These are phyloP conservation scores for Aureobasidium pullulans DNA, from an alignment of 2,329 filamentous ascomycete genomes.

Conservation along the genomic window DNA sequence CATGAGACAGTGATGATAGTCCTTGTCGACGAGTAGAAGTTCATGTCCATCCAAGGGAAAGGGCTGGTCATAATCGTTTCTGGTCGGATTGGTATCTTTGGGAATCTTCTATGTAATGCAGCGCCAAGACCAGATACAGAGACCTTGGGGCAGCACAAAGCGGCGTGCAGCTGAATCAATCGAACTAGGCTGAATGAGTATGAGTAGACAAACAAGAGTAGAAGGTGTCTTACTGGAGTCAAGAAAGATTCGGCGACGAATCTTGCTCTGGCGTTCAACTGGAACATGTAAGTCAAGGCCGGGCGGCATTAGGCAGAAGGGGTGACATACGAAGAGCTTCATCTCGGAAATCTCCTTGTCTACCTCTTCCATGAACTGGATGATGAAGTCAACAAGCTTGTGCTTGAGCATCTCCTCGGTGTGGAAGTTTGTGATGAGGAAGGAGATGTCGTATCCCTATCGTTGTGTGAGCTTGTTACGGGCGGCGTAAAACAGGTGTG, in stretches of 20 bases:
- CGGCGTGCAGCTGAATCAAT: slow-evolving; percentile 11
- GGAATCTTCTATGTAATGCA: slow-evolving; percentile 13
- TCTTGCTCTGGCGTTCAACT: slow-evolving; percentile 93
- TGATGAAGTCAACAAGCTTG: slow-evolving; percentile 98
- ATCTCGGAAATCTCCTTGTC: slow-evolving; percentile 99
- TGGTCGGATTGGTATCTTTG: slow-evolving; percentile 11
- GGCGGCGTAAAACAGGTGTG: not conserved
- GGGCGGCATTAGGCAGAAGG: not conserved
- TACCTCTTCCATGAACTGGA: slow-evolving; percentile 99
- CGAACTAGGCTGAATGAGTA: slow-evolving; percentile 14
- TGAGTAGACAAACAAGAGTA: not conserved
- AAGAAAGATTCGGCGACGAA: slow-evolving; percentile 98
- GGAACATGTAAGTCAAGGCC: slow-evolving; percentile 26
- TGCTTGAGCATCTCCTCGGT: slow-evolving; percentile 99
- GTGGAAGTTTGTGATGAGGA: slow-evolving; percentile 97
- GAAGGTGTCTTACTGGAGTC: slow-evolving; percentile 51
- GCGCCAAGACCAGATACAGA: not conserved
- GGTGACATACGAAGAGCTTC: slow-evolving; percentile 85
- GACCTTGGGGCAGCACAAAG: slow-evolving; percentile 1
- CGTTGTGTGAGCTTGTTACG: not conserved
- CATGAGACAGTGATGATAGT: not conserved
- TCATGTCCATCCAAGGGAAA: not conserved
- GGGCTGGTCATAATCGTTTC: slow-evolving; percentile 9
- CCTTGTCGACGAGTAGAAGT: not conserved
- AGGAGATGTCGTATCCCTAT: slow-evolving; percentile 96